Conservation (phyloP, 306 rosid species). For the Rosa multiflora region DNA sequence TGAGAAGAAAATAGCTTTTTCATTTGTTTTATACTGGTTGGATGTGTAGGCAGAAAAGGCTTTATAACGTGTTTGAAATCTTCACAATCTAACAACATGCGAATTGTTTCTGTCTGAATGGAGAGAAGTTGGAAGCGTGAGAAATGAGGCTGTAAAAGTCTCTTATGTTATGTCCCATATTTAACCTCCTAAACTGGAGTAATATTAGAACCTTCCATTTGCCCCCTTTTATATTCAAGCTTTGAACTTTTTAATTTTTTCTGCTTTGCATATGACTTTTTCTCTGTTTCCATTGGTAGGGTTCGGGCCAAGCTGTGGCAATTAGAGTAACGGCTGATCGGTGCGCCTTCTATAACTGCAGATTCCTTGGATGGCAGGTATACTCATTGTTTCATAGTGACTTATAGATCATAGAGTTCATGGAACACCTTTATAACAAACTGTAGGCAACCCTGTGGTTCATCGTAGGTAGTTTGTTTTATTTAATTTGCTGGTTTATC, state of each 20-base stretch:
- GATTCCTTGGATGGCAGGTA: constrained; percentile 99
- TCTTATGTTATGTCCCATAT: neutral
- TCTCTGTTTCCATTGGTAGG: constrained; percentile 38
- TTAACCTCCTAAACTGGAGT: neutral
- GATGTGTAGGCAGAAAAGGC: neutral
- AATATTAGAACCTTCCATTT: neutral
- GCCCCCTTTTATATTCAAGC: neutral
- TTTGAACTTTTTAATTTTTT: neutral
- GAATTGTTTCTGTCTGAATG: neutral
- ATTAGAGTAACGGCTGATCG: constrained; percentile 87
- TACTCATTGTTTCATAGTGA: constrained; percentile 13
- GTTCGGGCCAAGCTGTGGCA: constrained; percentile 97
- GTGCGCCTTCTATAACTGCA: constrained; percentile 90
- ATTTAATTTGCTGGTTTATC: neutral
- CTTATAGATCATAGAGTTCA: neutral
- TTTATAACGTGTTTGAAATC: neutral
- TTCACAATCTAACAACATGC: neutral
- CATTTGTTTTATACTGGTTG: neutral
- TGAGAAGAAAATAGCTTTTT: neutral
- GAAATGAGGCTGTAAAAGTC: neutral
- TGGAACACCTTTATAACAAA: neutral
- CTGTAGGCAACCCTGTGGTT: neutral
- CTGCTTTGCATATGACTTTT: neutral
- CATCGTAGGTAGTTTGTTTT: neutral
- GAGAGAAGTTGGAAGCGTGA: neutral